Evolutionary conservation across 1,284 basidiomycete species (phyloP), one percentile per base, ranked within the genome.

Genomic region (Sporisorium scitamineum): DNA sequence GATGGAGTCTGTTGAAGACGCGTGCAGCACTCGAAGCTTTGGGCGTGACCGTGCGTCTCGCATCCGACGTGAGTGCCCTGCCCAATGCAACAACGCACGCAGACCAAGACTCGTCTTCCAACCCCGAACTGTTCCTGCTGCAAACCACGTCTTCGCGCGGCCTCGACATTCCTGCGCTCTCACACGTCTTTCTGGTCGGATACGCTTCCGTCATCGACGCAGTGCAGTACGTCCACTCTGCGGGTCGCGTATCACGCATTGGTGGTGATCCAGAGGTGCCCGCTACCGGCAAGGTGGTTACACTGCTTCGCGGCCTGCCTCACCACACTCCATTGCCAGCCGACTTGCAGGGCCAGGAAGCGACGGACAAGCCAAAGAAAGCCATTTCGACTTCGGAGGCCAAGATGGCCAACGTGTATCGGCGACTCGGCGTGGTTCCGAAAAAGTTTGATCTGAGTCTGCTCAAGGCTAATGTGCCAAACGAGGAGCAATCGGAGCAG

Each of bases 141-240:
- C 78, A 80, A 47, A 70, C 76, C 5, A 78, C 74, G 6, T 76
- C 76, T 16, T 74, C 80, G 18, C 81, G 84, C 14, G 84, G 84
- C 6, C 72, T 85, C 7, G 83, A 85, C 61, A 54, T 85, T 39
- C 81, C 80, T 1, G 62, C 51, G 18, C 79, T 85, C 20, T 71
- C 70, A 44, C 83, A 85, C 50, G 82, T 84, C 27, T 85, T 83
- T 45, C 54, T 84, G 8, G 56, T 85, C 4, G 83, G 83, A 6
- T 55, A 78, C n/a, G 58, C 70, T 7, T 73, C 80, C 0, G 80
- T 84, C 22, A 63, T 75, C 11, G 80, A 84, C 48, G 72, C 84
- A 2, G 76, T 81, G 37, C 73, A 76, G 37, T 85, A 85, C 60
- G 79, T 77, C 10, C 84, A 85, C 48, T 57, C 80, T 20, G 84